phyloP scores from a whole-genome alignment of 2,329 filamentous ascomycete genomes.

The Chaetomium olivaceum region DNA sequence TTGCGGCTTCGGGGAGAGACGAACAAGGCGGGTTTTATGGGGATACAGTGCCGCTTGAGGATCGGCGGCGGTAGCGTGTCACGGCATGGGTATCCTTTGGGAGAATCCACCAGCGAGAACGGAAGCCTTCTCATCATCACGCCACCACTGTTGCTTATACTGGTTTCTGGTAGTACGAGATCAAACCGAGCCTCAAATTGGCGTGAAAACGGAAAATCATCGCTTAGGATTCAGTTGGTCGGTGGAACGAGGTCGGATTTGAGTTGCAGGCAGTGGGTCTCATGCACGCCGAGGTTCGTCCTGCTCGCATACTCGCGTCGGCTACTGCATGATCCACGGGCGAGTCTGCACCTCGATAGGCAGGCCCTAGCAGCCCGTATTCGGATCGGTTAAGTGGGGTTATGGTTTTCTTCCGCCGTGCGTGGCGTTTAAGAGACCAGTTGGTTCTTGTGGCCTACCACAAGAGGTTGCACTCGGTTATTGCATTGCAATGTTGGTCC shows the following conservation, averaged over 20 bases:
- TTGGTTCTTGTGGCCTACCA: neutral
- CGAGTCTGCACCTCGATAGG: neutral
- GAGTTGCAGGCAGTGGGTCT: constrained; percentile 4
- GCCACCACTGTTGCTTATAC: neutral
- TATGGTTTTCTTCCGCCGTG: neutral
- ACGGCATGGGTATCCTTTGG: neutral
- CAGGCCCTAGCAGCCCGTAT: neutral
- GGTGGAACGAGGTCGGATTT: neutral
- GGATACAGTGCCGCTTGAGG: constrained; percentile 53
- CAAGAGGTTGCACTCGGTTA: neutral
- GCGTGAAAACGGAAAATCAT: neutral
- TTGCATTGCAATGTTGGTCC: neutral
- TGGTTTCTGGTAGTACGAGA: neutral
- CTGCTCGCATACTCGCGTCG: neutral
- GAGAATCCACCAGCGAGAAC: neutral
- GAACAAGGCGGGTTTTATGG: constrained; percentile 52
- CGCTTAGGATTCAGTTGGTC: neutral
- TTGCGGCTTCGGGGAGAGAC: constrained; percentile 44
- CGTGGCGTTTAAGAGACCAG: neutral
- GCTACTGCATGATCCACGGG: neutral
- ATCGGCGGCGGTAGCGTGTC: constrained; percentile 45
- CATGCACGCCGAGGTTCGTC: neutral
- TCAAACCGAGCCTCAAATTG: neutral
- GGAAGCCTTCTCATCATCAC: neutral
- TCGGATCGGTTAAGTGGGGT: neutral